Evolutionary conservation across 2,329 filamentous ascomycete species (phyloP), one percentile per base, ranked within the genome.

Genomic region (Clarireedia homoeocarpa): DNA sequence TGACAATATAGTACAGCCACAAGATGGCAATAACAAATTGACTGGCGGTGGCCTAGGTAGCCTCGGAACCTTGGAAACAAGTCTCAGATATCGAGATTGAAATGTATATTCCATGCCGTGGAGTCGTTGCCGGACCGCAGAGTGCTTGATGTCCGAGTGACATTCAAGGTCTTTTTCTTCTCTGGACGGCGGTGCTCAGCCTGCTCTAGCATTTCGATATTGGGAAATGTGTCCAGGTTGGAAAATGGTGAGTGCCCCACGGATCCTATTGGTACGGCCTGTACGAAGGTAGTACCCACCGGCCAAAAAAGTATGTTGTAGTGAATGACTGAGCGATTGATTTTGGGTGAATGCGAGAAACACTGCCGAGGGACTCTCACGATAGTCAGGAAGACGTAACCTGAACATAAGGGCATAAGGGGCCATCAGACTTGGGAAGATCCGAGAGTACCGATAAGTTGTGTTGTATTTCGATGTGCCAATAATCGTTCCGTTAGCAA

Each of bases 111-210:
- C 36, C 56, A 61, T 58, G 48, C 48, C 26, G 48, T 57, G 60
- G 59, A 58, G 49, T 61, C 20, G 64, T 62, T 64, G 56, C 62
- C 62, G 63, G 63, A 61, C 50, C 59, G 56, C 52, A 56, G 45
- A 56, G 50, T 57, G 57, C 58, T 60, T 53, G 46, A 63, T 57
- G 51, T 53, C 53, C 51, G 47, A 62, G 52, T 34, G 30, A 34
- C 20, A 12, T 44, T 26, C 52, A 44, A 44, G 34, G 53, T 51
- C 26, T 44, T 30, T 49, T 55, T 42, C 39, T 42, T 42, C 17
- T 30, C 30, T 34, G 30, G 42, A 36, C 23, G 45, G 52, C 34
- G 45, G 49, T 49, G n/a, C 48, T 50, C 42, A 53, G 58, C 55
- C 51, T 57, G 54, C 26, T 50, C 46, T 42, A 48, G 38, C 46